Evolutionary conservation across 2,329 filamentous ascomycete genomes (phyloP), one percentile per base, ranked within the genome.

Genomic region (Xenoacremonium recifei): DNA sequence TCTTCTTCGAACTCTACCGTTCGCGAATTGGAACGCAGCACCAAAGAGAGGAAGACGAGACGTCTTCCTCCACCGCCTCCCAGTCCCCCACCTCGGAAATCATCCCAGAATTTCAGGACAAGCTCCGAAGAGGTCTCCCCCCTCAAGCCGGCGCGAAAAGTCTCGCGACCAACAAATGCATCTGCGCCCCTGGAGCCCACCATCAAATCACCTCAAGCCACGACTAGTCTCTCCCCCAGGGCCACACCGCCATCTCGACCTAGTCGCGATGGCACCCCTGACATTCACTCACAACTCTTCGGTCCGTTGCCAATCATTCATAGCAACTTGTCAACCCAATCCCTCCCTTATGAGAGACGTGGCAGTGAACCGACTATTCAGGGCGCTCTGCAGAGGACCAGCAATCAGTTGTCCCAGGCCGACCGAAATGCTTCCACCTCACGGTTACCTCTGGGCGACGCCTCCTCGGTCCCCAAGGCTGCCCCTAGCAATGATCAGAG

Each of bases 1-100:
- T 89, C 85, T 0, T 89, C 85, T 0, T 87, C 84, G 5, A 80
- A 77, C 46, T 87, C 84, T 6, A 87, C 83, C 3, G 76, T 87
- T 7, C 75, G 80, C 23, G 75, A 69, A 13, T 73, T 70, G 18
- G 72, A 72, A 11, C 71, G 62, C 47, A 56, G 49, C 16, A 47
- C 45, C 16, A 73, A 63, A 48, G 70, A 62, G 45, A 69, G 67
- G 42, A 65, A 45, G 4, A 42, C 65, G 36, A 73, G 69, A 54
- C 61, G 63, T 16, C 55, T 76, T 4, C 64, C 71, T n/a, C 68
- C 72, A 2, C 64, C 71, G 6, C 74, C 80, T 10, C 78, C 77
- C 10, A 87, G 76, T 42, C 81, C 82, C 10, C 79, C 81, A 3
- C 76, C 78, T 3, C 75, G 81, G 32, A 82, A 79, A 53, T 80